Evolutionary conservation across 78 protist genomes (phyloP).

Genomic region (Thecamonas trahens): DNA sequence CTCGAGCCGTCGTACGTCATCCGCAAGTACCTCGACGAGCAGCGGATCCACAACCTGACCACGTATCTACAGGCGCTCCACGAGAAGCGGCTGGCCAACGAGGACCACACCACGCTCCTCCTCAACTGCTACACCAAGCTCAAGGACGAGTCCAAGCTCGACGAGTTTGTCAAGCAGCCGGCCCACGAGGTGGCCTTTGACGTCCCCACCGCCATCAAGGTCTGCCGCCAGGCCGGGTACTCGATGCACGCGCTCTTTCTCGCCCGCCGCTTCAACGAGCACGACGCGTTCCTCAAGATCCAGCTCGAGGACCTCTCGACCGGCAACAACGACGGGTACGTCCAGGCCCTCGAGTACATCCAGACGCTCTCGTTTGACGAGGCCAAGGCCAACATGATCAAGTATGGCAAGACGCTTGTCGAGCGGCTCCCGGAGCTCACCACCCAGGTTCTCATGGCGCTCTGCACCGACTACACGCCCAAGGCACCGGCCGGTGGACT

Average conservation of each 20-base stretch:
- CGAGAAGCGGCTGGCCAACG: conserved; percentile 69
- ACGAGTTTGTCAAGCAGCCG: conserved; percentile 64
- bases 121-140: conserved; percentile 92
- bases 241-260: conserved; percentile 70
- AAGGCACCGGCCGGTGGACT: not conserved
- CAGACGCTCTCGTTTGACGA: conserved; percentile 37
- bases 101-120: conserved; percentile 88
- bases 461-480: conserved; percentile 66
- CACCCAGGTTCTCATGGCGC: conserved; percentile 47
- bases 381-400: conserved; percentile 42
- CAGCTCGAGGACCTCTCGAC: conserved; percentile 72
- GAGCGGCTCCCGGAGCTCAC: conserved; percentile 49
- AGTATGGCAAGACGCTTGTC: conserved; percentile 75
- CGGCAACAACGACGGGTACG: conserved; percentile 25
- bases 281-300: conserved; percentile 74
- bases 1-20: conserved; percentile 95
- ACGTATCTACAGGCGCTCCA: conserved; percentile 77
- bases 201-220: conserved; percentile 86
- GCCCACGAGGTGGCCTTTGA: conserved; percentile 62
- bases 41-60: conserved; percentile 86
- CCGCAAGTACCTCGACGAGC: conserved; percentile 88
- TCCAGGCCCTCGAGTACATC: conserved; percentile 63
- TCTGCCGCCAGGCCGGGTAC: conserved; percentile 79
- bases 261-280: conserved; percentile 41
- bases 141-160: conserved; percentile 68